Base-by-base conservation (phyloP, 2,329 filamentous ascomycete species). In the Hirsutella thompsonii region DNA sequence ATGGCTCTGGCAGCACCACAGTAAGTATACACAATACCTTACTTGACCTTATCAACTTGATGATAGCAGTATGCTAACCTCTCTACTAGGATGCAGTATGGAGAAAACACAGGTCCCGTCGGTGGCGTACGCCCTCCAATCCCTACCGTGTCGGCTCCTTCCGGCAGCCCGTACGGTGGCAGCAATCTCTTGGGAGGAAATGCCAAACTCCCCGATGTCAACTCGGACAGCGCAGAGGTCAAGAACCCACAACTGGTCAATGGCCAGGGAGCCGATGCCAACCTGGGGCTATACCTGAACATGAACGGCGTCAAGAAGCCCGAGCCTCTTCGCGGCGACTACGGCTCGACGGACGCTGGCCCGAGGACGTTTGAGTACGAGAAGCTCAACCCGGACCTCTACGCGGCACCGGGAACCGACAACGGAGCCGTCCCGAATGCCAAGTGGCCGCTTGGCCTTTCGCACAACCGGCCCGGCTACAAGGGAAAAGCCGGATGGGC, bases 391-490 rank as follows among this genome's bases (percentile, higher is more conserved):
- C 68, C 70, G 5, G 72, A 78, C 47, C 56, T 68, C 14, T 67
- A 66, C 32, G 71, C 72, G 1, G 69, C 72, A 0, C 74, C 74
- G 0, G 65, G 61, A 1, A 74, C 72, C 1, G 74, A 78, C 47
- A 49, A 60, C 44, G 66, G 73, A 44, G 46, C 65, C 48, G 56
- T 70, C 1, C 55, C 62, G 4, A 63, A 71, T 36, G 61, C 64
- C 2, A 62, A 67, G 55, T 78, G 74, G 73, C 70, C 72, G 0
- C 57, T 78, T 47, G 70, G 70, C 41, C 55, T 76, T 14, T 66
- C 62, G 26, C 65, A 67, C 39, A 71, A 70, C 44, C 59, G 67
- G 20, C 53, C 64, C n/a, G 70, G 70, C 8, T 55, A 55, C 20
- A 55, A 65, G 14, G 47, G 55, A 30, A 46, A 58, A 34, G 57